Percentiles rank a stretch among this genome's conserved stretches.
phyloP scores from a whole-genome alignment of 345 rosid species.

The Hypericum perforatum region DNA sequence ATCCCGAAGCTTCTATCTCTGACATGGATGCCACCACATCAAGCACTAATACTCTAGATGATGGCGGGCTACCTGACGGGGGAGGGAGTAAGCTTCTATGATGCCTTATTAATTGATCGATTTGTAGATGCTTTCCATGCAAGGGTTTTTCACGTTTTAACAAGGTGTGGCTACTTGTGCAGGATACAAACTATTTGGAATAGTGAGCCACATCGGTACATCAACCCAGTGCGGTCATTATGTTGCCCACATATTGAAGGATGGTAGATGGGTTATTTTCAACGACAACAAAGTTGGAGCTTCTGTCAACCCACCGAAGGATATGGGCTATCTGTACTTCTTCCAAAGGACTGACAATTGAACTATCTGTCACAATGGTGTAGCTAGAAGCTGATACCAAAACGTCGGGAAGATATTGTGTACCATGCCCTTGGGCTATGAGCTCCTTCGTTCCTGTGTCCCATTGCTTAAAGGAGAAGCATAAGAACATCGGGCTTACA shows the following conservation, averaged over 20 bases:
- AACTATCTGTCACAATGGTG: constrained; percentile 1
- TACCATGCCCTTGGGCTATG: too few relatives aligned
- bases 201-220: constrained; percentile 94
- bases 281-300: constrained; percentile 86
- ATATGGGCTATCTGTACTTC: constrained; percentile 96
- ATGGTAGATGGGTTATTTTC: constrained; percentile 88
- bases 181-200: constrained; percentile 82
- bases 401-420: too few relatives aligned
- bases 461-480: too few relatives aligned
- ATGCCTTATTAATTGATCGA: constrained; percentile 2
- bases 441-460: too few relatives aligned
- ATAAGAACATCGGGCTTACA: too few relatives aligned
- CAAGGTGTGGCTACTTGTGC: constrained; percentile 14
- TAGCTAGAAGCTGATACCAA: too few relatives aligned
- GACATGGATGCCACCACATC: constrained; percentile 68
- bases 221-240: constrained; percentile 93
- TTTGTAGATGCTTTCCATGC: not conserved
- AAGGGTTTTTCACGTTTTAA: too few relatives aligned
- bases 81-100: constrained; percentile 72
- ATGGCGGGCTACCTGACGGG: constrained; percentile 57
- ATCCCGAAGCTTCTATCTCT: constrained; percentile 59
- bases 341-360: constrained; percentile 66
- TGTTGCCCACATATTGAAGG: constrained; percentile 81
- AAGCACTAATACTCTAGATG: constrained; percentile 27
- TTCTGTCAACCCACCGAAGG: constrained; percentile 81